phyloP scores from a whole-genome alignment of 257 asterid genomes.

The Solanum okadae region DNA sequence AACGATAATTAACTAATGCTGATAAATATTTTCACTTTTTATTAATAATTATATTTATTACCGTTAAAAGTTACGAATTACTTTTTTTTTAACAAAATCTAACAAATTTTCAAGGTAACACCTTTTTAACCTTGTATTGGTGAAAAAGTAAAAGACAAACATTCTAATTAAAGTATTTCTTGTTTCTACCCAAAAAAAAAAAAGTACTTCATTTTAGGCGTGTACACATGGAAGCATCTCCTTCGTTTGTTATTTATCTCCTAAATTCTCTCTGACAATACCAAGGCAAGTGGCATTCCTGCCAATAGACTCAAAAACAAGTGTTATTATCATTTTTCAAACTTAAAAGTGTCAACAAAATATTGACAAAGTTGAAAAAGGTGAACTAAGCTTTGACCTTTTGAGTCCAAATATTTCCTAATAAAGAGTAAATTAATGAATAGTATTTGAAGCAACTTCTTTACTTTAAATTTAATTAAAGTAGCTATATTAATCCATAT shows the following conservation, averaged over 20 bases:
- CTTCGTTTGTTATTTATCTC: not conserved
- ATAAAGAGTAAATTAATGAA: not conserved
- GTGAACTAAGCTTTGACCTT: not conserved
- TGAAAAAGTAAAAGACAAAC: not conserved
- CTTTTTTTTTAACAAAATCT: not conserved
- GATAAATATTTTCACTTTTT: too few species aligned
- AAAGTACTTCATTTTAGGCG: not conserved
- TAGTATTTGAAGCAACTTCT: not conserved
- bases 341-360: not conserved
- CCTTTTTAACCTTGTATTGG: not conserved
- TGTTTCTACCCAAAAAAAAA: not conserved
- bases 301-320: not conserved
- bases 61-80: rapidly evolving
- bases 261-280: not conserved
- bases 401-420: not conserved
- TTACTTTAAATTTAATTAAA: not conserved
- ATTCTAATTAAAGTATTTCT: not conserved
- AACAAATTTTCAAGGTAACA: not conserved
- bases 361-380: not conserved
- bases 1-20: rapidly evolving
- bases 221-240: not conserved
- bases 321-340: not conserved
- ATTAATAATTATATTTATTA: too few species aligned
- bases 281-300: not conserved
- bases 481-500: not conserved